Evolutionary conservation across 495 filamentous ascomycete genomes (phyloP).

Genomic region (Darksidea phi): DNA sequence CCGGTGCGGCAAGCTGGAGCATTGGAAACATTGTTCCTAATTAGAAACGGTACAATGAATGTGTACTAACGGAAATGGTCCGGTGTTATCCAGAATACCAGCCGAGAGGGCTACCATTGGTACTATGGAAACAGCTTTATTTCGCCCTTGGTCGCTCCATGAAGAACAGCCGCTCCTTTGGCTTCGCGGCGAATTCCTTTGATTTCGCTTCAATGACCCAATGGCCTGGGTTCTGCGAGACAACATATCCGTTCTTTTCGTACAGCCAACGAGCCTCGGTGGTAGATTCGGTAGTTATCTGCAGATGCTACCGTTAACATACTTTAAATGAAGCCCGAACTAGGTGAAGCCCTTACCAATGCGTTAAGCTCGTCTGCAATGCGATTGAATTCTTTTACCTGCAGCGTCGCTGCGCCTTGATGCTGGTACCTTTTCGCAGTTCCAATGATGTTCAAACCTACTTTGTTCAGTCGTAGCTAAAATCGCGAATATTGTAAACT

Average conservation of each 20-base stretch:
- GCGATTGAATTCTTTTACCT: neutral
- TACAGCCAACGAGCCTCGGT: constrained; percentile 2
- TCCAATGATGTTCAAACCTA: neutral
- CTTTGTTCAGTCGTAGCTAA: neutral
- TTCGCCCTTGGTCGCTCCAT: constrained; percentile 6
- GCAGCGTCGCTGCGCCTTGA: neutral
- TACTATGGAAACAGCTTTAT: neutral
- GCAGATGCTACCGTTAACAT: neutral
- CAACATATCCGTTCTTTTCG: constrained; percentile 1
- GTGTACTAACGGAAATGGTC: too few species aligned
- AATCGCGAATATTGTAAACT: neutral
- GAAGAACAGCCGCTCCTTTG: constrained; percentile 8
- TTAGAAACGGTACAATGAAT: too few species aligned
- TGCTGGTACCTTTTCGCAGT: neutral
- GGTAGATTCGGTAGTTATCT: neutral
- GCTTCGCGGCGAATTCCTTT: neutral
- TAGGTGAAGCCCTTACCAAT: neutral
- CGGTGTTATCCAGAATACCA: too few species aligned
- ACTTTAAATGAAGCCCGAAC: neutral
- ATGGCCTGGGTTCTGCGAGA: neutral
- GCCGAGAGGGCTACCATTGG: too few species aligned
- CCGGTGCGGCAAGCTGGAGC: too few species aligned
- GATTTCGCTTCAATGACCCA: neutral
- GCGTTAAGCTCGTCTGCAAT: neutral
- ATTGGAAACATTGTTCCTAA: too few species aligned